These are phyloP conservation scores for Boletus insuetus DNA, from an alignment of 768 basidiomycete genomes.

Conservation along the genomic window DNA sequence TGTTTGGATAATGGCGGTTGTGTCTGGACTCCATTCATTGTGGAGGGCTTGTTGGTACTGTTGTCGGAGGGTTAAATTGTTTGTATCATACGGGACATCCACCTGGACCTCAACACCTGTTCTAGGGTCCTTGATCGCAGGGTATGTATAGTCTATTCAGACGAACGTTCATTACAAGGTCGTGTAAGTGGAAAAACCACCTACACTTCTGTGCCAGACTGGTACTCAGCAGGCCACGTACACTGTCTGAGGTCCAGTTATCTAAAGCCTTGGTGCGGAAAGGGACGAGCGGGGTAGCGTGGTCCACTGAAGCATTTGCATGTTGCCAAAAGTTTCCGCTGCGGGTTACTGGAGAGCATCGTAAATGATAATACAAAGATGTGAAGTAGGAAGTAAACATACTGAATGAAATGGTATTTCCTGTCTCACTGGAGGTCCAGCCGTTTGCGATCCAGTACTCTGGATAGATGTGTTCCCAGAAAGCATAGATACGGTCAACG, in stretches of 20 bases:
- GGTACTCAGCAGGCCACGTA: neutral
- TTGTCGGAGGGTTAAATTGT: neutral
- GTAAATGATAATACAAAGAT: neutral
- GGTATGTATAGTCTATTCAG: constrained; percentile 18
- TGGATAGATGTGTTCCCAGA: constrained; percentile 20
- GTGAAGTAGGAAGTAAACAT: neutral
- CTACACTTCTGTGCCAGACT: constrained; percentile 3
- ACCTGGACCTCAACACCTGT: constrained; percentile 11
- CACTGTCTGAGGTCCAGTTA: constrained; percentile 13
- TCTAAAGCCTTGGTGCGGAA: constrained; percentile 3
- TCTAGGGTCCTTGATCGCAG: constrained; percentile 8
- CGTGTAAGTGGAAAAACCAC: neutral
- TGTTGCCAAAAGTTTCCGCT: neutral
- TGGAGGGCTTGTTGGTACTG: neutral
- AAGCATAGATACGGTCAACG: constrained; percentile 17
- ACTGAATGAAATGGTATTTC: constrained; percentile 3
- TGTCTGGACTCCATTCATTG: neutral
- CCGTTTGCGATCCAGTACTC: constrained; percentile 13
- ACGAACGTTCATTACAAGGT: neutral
- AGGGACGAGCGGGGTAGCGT: constrained; percentile 1
- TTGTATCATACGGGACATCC: constrained; percentile 6
- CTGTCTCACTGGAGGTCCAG: constrained; percentile 7
- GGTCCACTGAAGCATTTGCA: neutral
- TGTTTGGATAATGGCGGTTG: neutral
- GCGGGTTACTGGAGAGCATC: neutral